A percentile compares a stretch with the other conserved stretches of the same genome.
These are phyloP conservation scores for Barnettozyma californica DNA, from an alignment of 805 yeast species.

Conservation along the genomic window DNA sequence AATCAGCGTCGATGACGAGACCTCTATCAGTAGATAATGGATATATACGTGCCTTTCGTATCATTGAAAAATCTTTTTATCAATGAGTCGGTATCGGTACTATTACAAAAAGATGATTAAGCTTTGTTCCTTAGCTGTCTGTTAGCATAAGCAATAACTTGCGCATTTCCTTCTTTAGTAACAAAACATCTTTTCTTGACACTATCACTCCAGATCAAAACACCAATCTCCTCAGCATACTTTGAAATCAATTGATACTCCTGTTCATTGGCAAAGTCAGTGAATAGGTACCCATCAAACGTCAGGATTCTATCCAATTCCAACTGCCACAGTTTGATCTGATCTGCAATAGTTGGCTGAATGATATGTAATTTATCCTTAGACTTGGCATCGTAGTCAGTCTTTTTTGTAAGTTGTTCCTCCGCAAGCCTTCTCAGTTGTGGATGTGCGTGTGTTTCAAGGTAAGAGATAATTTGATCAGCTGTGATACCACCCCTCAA, in stretches of 20 bases:
- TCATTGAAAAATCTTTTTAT: background rate
- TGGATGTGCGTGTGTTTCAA: slow-evolving; percentile 90
- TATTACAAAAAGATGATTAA: background rate
- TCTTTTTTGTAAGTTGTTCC: slow-evolving; percentile 57
- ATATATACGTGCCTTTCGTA: background rate
- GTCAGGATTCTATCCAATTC: slow-evolving; percentile 90
- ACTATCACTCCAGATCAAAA: slow-evolving; percentile 80
- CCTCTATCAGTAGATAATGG: too few relatives aligned
- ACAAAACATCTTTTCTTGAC: slow-evolving; percentile 73
- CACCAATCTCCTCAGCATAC: slow-evolving; percentile 90
- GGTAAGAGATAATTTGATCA: slow-evolving; percentile 84
- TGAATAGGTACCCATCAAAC: slow-evolving; percentile 80
- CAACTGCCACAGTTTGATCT: slow-evolving; percentile 91
- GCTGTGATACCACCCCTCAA: slow-evolving; percentile 86
- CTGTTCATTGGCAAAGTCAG: slow-evolving; percentile 71
- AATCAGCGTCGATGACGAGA: too few relatives aligned
- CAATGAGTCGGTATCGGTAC: too few relatives aligned
- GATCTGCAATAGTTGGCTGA: slow-evolving; percentile 97
- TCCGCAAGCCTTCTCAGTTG: slow-evolving; percentile 78
- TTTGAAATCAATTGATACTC: slow-evolving; percentile 69
- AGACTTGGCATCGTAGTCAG: slow-evolving; percentile 47
- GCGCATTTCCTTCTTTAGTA: slow-evolving; percentile 78
- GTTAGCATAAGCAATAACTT: slow-evolving; percentile 87
- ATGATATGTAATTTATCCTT: slow-evolving; percentile 55
- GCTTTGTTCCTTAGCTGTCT: slow-evolving; percentile 42